Conservation (phyloP, 116 monocot species). For the Trichopus zeylanicus region DNA sequence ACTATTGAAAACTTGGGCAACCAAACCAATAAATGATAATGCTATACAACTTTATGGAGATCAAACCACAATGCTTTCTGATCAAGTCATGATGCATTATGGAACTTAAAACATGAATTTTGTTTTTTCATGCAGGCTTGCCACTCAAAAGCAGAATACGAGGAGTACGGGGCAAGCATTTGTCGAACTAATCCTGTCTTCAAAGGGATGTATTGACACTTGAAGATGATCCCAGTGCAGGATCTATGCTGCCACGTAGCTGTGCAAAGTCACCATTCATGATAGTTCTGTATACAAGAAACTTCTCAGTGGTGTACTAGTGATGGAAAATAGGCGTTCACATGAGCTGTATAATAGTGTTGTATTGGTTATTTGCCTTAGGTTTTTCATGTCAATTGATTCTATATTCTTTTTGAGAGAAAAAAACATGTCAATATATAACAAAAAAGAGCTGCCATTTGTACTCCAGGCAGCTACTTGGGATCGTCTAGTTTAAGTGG, state of each 20-base stretch:
- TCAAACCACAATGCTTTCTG: too few relatives aligned
- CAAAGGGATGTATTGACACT: slow-evolving; percentile 78
- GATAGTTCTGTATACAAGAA: too few relatives aligned
- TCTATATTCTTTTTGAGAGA: slow-evolving; percentile 3
- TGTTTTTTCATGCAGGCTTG: slow-evolving; percentile 44
- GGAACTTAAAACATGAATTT: neutral
- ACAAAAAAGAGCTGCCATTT: neutral
- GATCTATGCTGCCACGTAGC: too few relatives aligned
- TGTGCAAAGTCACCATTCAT: neutral
- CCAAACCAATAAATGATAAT: too few relatives aligned
- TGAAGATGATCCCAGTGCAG: too few relatives aligned
- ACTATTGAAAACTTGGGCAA: too few relatives aligned
- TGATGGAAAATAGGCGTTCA: neutral
- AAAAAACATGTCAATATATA: neutral
- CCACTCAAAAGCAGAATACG: slow-evolving; percentile 91
- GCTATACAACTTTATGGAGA: too few relatives aligned
- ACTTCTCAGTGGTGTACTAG: too few relatives aligned
- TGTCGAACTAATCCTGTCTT: slow-evolving; percentile 86
- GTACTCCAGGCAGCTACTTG: neutral
- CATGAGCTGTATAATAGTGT: slow-evolving; percentile 14
- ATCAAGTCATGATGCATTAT: too few relatives aligned
- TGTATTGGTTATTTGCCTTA: slow-evolving; percentile 2
- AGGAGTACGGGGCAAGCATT: slow-evolving; percentile 87
- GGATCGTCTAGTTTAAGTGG: neutral
- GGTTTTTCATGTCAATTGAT: slow-evolving; percentile 5